These are phyloP conservation scores for Sechiopsis laciniata DNA, from an alignment of 306 rosid genomes.

Conservation along the genomic window DNA sequence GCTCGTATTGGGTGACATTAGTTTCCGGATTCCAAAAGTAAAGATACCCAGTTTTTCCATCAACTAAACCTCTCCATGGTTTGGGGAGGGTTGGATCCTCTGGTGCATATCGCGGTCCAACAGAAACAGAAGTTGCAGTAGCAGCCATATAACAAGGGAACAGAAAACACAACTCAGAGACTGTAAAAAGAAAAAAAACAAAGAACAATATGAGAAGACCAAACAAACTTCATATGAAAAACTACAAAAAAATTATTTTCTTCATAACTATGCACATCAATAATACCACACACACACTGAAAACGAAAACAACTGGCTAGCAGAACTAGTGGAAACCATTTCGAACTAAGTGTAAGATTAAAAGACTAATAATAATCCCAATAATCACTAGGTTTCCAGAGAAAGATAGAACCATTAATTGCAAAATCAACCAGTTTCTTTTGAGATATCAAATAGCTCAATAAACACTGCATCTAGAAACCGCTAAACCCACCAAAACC, in stretches of 20 bases:
- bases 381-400: neutral
- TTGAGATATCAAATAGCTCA: no score
- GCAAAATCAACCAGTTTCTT: neutral
- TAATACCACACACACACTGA: neutral
- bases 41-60: constrained; percentile 95
- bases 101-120: constrained; percentile 91
- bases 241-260: neutral
- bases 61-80: constrained; percentile 96
- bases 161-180: neutral
- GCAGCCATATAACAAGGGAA: constrained; percentile 71
- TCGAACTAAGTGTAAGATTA: neutral
- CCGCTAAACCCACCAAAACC: neutral
- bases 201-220: neutral
- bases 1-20: constrained; percentile 89
- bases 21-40: constrained; percentile 99
- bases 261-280: neutral
- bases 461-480: neutral
- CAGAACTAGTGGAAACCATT: neutral
- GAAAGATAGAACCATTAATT: neutral
- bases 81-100: constrained; percentile 90
- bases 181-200: neutral
- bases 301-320: neutral
- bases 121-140: constrained; percentile 55
- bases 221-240: neutral
- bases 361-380: neutral